Base-by-base conservation (phyloP, 2,329 filamentous ascomycete genomes). In the Cladophialophora bantiana region DNA sequence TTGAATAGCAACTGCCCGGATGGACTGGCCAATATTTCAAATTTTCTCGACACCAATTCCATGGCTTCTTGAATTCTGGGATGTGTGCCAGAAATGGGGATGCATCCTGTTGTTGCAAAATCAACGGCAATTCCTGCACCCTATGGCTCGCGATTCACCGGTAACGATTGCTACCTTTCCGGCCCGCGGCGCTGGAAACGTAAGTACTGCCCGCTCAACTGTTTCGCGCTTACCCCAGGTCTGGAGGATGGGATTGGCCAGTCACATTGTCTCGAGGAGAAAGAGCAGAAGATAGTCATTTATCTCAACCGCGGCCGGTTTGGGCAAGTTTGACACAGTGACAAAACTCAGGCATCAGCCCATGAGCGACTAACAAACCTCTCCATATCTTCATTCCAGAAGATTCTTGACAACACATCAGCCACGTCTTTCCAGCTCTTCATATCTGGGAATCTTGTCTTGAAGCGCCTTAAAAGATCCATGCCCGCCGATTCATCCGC, bases 381-480 rank as follows among this genome's bases (percentile, higher is more conserved):
- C 13, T 26, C 35, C 55, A 42, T 58, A 18, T 58, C 55, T 26
- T 38, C 55, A 15, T 4, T 31, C 55, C 55, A 58, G 15, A 58
- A 58, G 26, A 58, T 42, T 5, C 26, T 13, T 12, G 26, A 20
- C 36, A 42, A 26, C n/a, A 58, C 15, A 2, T 40, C 9, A 13
- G 35, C 55, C 12, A 58, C 7, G 26, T 58, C 35, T 4, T 36
- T 38, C 55, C 35, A 58, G 34, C 13, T 38, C 20, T 40, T 36
- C n/a, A 58, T 38, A 9, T 13, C 35, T 26, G n/a, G n/a, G n/a
- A 58, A 58, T 15, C 10, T 34, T 5, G 4, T 7, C 35, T 42
- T 58, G 55, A 58, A 58, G 26, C 12, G 18, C 36, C 55, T n/a
- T 34, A 31, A 12, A 34, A 58, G 18, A 32, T 58, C 40, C 7